Conservation (phyloP, 352 stramenopile genomes). For the Pythium vanterpoolii region DNA sequence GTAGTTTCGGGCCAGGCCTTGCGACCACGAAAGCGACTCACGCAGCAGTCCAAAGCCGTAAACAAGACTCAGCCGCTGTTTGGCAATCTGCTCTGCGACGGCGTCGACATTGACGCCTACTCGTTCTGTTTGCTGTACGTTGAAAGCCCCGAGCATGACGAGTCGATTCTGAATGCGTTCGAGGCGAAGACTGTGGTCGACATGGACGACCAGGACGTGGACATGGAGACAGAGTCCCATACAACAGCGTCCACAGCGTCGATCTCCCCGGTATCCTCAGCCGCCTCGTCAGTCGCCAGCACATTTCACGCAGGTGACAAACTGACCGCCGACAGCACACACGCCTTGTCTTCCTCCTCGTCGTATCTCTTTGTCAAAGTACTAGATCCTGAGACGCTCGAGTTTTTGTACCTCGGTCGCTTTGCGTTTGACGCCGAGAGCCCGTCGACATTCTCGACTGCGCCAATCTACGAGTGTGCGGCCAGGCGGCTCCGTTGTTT, state of each 20-base stretch:
- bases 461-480: slow-evolving; percentile 43
- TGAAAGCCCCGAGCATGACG: slow-evolving; percentile 36
- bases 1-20: slow-evolving; percentile 70
- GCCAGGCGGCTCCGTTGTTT: slow-evolving; percentile 37
- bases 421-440: slow-evolving; percentile 25
- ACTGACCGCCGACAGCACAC: too few species aligned
- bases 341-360: neutral
- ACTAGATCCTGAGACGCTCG: slow-evolving; percentile 35
- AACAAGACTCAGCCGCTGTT: slow-evolving; percentile 55
- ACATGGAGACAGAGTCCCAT: slow-evolving; percentile 9
- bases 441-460: slow-evolving; percentile 27
- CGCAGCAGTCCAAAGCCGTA: slow-evolving; percentile 24
- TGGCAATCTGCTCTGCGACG: slow-evolving; percentile 63
- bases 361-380: slow-evolving; percentile 69
- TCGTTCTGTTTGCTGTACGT: slow-evolving; percentile 79
- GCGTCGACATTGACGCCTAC: slow-evolving; percentile 82
- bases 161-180: slow-evolving; percentile 29
- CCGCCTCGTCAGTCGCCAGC: neutral
- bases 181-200: neutral
- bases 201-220: slow-evolving; percentile 2
- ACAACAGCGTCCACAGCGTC: neutral
- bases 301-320: neutral
- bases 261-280: neutral
- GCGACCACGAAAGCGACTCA: slow-evolving; percentile 67
- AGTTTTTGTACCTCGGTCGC: slow-evolving; percentile 45